These are phyloP conservation scores for Cenchrus fungigraminus DNA, from an alignment of 176 grass and related monocot genomes.

Conservation along the genomic window DNA sequence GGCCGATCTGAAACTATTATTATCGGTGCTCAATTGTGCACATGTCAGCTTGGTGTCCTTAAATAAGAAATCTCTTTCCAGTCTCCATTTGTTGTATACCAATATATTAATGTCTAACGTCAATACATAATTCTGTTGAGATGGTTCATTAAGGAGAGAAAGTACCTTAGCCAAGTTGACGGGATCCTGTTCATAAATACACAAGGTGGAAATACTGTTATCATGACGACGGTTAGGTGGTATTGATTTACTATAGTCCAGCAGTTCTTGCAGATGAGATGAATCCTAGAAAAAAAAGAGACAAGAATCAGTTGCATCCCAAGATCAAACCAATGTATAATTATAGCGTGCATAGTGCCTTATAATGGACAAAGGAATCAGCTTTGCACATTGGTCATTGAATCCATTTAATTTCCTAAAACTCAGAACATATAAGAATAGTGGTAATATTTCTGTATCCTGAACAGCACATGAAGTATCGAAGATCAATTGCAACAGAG, in stretches of 20 bases:
- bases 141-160: slow-evolving; percentile 40
- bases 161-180: slow-evolving; percentile 80
- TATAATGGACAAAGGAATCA: not conserved
- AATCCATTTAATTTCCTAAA: not conserved
- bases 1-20: not conserved
- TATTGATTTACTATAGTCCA: slow-evolving; percentile 77
- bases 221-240: slow-evolving; percentile 66
- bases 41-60: not conserved
- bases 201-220: slow-evolving; percentile 70
- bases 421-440: not conserved
- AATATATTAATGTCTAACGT: slow-evolving; percentile 24
- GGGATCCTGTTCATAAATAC: slow-evolving; percentile 63
- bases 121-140: not conserved
- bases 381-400: not conserved
- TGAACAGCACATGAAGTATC: not conserved
- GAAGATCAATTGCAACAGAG: not conserved
- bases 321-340: slow-evolving; percentile 18
- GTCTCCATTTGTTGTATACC: not conserved
- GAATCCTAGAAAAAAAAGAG: slow-evolving; percentile 56
- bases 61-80: not conserved
- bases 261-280: slow-evolving; percentile 75
- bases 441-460: not conserved
- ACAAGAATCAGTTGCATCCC: slow-evolving; percentile 17
- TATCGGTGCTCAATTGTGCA: slow-evolving; percentile 1
- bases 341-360: not conserved